A percentile compares a stretch with the other conserved stretches of the same genome.
phyloP scores from a whole-genome alignment of 768 basidiomycete genomes.

The Pleurotus platypus region DNA sequence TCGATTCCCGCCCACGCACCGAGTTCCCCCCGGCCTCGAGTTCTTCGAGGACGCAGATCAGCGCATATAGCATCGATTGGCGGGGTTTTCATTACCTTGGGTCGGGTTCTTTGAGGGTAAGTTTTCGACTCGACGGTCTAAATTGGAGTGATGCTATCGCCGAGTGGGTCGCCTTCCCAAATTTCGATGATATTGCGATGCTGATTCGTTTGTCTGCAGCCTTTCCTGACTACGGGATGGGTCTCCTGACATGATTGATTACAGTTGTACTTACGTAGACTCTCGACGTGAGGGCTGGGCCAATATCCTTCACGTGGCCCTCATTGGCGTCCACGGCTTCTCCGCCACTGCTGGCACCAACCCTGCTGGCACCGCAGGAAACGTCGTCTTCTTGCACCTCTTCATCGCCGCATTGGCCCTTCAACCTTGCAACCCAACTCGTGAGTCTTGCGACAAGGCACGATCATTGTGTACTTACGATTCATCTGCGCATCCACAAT shows the following conservation, averaged over 20 bases:
- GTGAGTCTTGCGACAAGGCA: neutral
- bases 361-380: slow-evolving; percentile 20
- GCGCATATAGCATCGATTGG: too few relatives aligned
- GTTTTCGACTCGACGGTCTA: neutral
- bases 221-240: slow-evolving; percentile 39
- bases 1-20: too few relatives aligned
- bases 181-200: neutral
- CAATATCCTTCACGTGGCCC: slow-evolving; percentile 1
- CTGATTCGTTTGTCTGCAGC: slow-evolving; percentile 34
- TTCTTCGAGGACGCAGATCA: too few relatives aligned
- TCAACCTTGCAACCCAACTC: slow-evolving; percentile 28
- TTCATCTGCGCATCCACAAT: slow-evolving; percentile 2
- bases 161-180: slow-evolving; percentile 21
- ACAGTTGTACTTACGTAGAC: slow-evolving; percentile 49
- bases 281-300: slow-evolving; percentile 34
- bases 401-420: slow-evolving; percentile 31
- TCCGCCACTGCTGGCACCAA: neutral
- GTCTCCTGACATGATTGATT: slow-evolving; percentile 47
- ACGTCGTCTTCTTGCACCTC: slow-evolving; percentile 31
- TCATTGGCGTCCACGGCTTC: neutral
- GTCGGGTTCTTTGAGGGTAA: too few relatives aligned
- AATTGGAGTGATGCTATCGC: slow-evolving; percentile 59
- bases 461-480: slow-evolving; percentile 2
- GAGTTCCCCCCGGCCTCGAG: too few relatives aligned
- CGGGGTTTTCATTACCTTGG: too few relatives aligned